Evolutionary conservation across 805 yeast genomes (phyloP).

Genomic region (Starmerella roubikii): DNA sequence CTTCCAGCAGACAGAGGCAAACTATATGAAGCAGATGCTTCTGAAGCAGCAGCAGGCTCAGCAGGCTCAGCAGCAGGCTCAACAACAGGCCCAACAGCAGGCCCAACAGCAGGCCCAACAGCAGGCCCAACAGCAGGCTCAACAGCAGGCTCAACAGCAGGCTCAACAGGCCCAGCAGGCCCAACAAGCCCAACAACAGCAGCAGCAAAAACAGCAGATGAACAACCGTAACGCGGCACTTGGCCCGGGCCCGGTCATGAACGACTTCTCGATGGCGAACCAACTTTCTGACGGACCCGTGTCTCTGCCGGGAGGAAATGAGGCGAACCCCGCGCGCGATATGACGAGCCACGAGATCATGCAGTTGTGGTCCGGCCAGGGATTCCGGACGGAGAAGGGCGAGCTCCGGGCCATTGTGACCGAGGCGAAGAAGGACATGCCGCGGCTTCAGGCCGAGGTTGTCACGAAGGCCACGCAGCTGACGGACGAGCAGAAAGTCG

Average conservation of each 20-base stretch:
- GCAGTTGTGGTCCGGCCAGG: slow-evolving; percentile 28
- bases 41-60: slow-evolving; percentile 9
- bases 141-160: background rate
- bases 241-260: background rate
- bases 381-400: slow-evolving; percentile 46
- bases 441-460: slow-evolving; percentile 39
- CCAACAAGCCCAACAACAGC: background rate
- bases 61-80: slow-evolving; percentile 3
- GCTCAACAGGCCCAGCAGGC: background rate
- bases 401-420: slow-evolving; percentile 46
- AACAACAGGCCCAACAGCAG: slow-evolving; percentile 6
- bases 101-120: background rate
- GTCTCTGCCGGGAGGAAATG: background rate
- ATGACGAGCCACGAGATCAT: slow-evolving; percentile 13
- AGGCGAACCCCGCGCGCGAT: slow-evolving; percentile 4
- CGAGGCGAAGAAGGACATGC: slow-evolving; percentile 47
- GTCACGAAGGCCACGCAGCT: slow-evolving; percentile 49
- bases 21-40: slow-evolving; percentile 8
- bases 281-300: too few relatives aligned
- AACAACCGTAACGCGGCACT: background rate
- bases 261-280: background rate
- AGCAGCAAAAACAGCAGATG: background rate
- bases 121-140: background rate
- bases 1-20: slow-evolving; percentile 8
- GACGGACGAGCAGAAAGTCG: slow-evolving; percentile 49